Conservation (phyloP, 2,329 filamentous ascomycete genomes). For the Colletotrichum coccodes region DNA sequence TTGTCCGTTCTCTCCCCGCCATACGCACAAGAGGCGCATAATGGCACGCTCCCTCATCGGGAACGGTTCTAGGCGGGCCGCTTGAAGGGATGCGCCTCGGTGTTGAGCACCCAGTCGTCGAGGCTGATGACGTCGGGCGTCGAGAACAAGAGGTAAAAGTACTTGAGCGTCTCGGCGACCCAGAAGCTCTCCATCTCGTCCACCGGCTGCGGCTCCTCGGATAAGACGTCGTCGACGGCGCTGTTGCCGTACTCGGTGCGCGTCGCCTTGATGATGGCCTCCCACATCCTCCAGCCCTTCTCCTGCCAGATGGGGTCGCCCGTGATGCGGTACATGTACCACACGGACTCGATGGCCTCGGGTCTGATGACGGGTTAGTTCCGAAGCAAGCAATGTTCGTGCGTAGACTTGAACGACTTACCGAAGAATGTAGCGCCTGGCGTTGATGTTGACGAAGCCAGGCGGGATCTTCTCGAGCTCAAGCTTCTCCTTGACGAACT, state of each 20-base stretch:
- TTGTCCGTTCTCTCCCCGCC: background rate
- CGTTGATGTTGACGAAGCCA: constrained; percentile 59
- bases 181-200: constrained; percentile 91
- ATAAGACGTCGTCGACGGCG: constrained; percentile 73
- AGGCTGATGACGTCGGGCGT: constrained; percentile 72
- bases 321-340: constrained; percentile 91
- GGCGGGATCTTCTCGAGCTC: constrained; percentile 55
- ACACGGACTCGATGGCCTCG: constrained; percentile 88
- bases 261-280: constrained; percentile 74
- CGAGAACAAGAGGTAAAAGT: constrained; percentile 86
- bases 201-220: constrained; percentile 50
- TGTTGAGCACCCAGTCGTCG: constrained; percentile 76
- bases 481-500: constrained; percentile 61
- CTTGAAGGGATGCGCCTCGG: constrained; percentile 69
- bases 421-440: constrained; percentile 69
- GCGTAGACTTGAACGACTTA: constrained; percentile 51
- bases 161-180: constrained; percentile 91
- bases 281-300: constrained; percentile 88
- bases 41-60: background rate
- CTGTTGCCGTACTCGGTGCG: constrained; percentile 74
- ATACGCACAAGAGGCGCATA: background rate
- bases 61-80: constrained; percentile 44
- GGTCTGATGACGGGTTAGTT: constrained; percentile 61
- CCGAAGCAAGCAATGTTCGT: background rate
- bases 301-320: constrained; percentile 81